Evolutionary conservation across 73 alveolate species (phyloP), one percentile per base, ranked within the genome.

Genomic region (Tetrahymena thermophila): DNA sequence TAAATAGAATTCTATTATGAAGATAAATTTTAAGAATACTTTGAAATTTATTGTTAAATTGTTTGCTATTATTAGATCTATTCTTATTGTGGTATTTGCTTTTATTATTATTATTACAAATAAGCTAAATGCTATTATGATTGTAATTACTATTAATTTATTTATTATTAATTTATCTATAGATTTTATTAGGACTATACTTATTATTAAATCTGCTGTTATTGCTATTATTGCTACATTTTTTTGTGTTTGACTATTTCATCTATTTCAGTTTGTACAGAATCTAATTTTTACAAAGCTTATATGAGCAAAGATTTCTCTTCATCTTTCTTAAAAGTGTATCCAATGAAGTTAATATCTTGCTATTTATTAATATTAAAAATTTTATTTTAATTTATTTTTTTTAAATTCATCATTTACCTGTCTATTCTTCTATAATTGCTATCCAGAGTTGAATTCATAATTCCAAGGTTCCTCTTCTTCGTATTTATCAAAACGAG

Each of bases 321-420:
- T 6, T 95, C 96, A 31, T 94, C 98, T 58, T 97, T 94, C 55
- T 96, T 96, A 93, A 93, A 96, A 44, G 98, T 96, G 31, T 96
- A 96, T 42, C 98, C 98, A 93, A 96, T 96, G 85, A 96, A 96
- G 31, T 96, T 94, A 34, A 94, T 94, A 96, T 96, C 98, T 58
- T 96, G 93, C 85, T 96, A 89, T 40, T 84, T 57, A 85, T 35
- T 71, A n/a, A n/a, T n/a, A n/a, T 94, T 95, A 95, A 28, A 23
- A 71, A 19, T 19, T n/a, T 71, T 11, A 8, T 0, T 25, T 23
- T n/a, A n/a, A 1, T 1, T 15, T n/a, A 15, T 71, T 71, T 71
- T 71, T 28, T 28, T 25, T 0, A 23, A n/a, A 71, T 85, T 96
- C 31, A 97, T 56, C n/a, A 9, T 57, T 57, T 71, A 71, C 89